Evolutionary conservation across 768 basidiomycete species (phyloP).

Genomic region (Hysterangium stoloniferum): DNA sequence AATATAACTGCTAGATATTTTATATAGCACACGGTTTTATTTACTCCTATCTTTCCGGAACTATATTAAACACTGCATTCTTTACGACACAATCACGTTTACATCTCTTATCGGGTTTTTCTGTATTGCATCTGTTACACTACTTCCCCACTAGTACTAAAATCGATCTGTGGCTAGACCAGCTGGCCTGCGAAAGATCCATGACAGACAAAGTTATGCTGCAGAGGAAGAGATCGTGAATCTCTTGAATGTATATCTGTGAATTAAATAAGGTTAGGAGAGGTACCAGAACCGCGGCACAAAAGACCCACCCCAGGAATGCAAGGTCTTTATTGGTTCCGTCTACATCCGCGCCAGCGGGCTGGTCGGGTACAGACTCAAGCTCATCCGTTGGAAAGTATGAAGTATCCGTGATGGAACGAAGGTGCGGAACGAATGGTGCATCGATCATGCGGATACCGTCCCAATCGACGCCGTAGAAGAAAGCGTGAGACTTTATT

Average conservation of each 20-base stretch:
- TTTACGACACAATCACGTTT: too few species aligned
- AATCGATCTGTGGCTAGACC: too few species aligned
- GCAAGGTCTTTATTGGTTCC: constrained; percentile 49
- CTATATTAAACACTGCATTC: too few species aligned
- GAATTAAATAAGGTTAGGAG: neutral
- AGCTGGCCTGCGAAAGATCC: too few species aligned
- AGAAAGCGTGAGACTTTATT: constrained; percentile 88
- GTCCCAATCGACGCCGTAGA: constrained; percentile 93
- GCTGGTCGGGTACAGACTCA: constrained; percentile 59
- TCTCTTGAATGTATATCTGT: constrained; percentile 73
- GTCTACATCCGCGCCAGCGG: constrained; percentile 29
- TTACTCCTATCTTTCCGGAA: too few species aligned
- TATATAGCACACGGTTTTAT: too few species aligned
- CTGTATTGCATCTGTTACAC: too few species aligned
- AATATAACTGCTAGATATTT: too few species aligned
- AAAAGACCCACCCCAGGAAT: constrained; percentile 41
- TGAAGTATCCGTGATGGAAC: constrained; percentile 93
- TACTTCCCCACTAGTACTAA: too few species aligned
- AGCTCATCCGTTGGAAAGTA: constrained; percentile 96
- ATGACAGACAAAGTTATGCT: too few species aligned
- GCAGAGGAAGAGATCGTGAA: constrained; percentile 47
- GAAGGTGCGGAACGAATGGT: constrained; percentile 92
- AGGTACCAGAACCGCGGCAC: neutral
- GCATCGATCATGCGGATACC: constrained; percentile 83
- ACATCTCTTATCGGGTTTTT: too few species aligned